Evolutionary conservation across 2,329 filamentous ascomycete genomes (phyloP), one percentile per base, ranked within the genome.

Genomic region (Claviceps pazoutovae): DNA sequence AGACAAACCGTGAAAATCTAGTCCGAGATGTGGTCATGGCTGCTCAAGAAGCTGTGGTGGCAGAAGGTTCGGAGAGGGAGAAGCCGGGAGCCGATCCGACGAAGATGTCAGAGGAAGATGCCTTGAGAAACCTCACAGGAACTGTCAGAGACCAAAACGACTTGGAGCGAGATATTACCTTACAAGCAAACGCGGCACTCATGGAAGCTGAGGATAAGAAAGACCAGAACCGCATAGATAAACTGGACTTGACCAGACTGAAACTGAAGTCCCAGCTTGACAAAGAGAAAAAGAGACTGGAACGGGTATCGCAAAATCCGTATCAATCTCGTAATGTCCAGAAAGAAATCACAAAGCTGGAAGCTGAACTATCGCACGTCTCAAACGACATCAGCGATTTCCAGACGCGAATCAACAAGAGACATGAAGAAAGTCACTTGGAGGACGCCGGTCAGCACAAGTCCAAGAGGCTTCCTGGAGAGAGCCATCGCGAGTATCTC

Each of bases 71-170:
- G 14, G 49, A n/a, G 46, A 51, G 19, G 49, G 53, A 38, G 45
- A 53, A 50, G 45, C 53, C 23, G 46, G 50, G 51, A 48, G 61
- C 57, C 7, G 59, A 60, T 13, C 62, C 58, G 5, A 57, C 58
- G 21, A 62, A 57, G 5, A 63, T 76, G 53, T 78, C 80, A 55
- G 83, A 86, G 60, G 75, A 76, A 43, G 73, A 74, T 49, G 76
- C 78, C 19, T 69, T 89, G 30, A 72, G 74, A 53, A 76, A 76
- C 44, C 69, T 89, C 42, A 82, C 84, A 4, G 78, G 82, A 49
- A 76, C 83, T 53, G 80, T 93, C 21, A 82, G 88, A 53, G 82
- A 95, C 60, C 91, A 97, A 65, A 84, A 90, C 69, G 90, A 96
- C 54, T 71, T 97, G 19, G 91, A 96, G 66, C 79, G 88, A 55